Conservation (phyloP, 352 stramenopile genomes). For the Saprolegnia parasitica region DNA sequence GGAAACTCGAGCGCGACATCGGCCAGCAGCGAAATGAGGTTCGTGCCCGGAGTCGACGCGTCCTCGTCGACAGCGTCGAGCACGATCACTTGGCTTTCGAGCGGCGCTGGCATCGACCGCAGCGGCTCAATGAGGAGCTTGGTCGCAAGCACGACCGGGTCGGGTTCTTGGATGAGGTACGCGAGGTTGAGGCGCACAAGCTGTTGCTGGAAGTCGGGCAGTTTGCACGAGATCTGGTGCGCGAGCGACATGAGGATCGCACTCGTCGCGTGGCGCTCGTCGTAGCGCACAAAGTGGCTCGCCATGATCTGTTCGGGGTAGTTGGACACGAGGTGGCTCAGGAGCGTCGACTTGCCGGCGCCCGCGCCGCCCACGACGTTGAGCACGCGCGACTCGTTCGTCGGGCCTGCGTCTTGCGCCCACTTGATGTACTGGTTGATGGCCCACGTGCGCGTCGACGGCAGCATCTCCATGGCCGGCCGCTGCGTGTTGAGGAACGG, state of each 20-base stretch:
- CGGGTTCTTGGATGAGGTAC: constrained; percentile 75
- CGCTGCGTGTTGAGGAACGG: constrained; percentile 15
- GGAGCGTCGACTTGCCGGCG: constrained; percentile 63
- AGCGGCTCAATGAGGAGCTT: constrained; percentile 79
- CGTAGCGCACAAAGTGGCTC: constrained; percentile 70
- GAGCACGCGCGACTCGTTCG: constrained; percentile 45
- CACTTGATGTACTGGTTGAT: constrained; percentile 67
- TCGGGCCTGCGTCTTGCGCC: constrained; percentile 45
- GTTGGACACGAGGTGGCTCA: constrained; percentile 46
- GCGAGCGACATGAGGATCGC: constrained; percentile 77
- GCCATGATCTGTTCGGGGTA: constrained; percentile 56
- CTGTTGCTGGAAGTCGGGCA: constrained; percentile 75
- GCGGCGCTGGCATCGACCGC: constrained; percentile 54
- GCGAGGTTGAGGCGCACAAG: constrained; percentile 72
- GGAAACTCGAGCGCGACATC: constrained; percentile 57
- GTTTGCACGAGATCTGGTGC: constrained; percentile 62
- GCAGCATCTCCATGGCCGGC: constrained; percentile 9
- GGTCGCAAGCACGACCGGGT: constrained; percentile 53
- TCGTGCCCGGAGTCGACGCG: constrained; percentile 37
- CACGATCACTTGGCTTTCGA: constrained; percentile 57
- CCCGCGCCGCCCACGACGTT: constrained; percentile 66
- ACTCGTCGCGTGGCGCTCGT: constrained; percentile 64
- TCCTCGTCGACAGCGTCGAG: constrained; percentile 78
- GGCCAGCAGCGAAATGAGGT: constrained; percentile 61
- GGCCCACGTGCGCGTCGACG: constrained; percentile 57